Evolutionary conservation across 2,329 filamentous ascomycete species (phyloP).

Genomic region (Kalmusia sp.): DNA sequence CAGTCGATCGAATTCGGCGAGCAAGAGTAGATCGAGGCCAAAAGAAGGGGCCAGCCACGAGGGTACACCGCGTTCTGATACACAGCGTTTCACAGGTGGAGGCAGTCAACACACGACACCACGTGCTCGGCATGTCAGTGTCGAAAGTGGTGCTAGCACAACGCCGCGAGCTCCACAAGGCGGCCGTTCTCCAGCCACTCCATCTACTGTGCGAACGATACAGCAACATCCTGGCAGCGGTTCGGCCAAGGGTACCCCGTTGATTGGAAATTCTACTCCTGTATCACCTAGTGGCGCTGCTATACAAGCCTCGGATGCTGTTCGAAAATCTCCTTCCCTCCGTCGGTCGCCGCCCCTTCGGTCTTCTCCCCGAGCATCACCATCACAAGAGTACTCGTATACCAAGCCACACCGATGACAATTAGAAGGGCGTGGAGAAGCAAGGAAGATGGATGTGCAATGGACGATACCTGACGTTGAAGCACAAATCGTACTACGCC

Average conservation of each 20-base stretch:
- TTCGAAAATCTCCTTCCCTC: slow-evolving; percentile 36
- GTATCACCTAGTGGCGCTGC: slow-evolving; percentile 39
- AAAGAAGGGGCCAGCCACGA: slow-evolving; percentile 31
- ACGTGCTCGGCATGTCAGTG: slow-evolving; percentile 35
- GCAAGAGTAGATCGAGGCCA: slow-evolving; percentile 28
- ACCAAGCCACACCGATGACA: slow-evolving; percentile 38
- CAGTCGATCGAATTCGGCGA: slow-evolving; percentile 39
- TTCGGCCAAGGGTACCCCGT: slow-evolving; percentile 36
- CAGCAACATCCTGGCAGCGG: slow-evolving; percentile 35
- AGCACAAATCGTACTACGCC: slow-evolving; percentile 41
- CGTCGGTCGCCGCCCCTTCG: slow-evolving; percentile 41
- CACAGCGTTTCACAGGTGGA: slow-evolving; percentile 31
- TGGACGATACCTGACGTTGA: slow-evolving; percentile 43
- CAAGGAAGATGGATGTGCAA: slow-evolving; percentile 45
- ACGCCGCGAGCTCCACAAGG: slow-evolving; percentile 41
- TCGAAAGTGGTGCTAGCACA: slow-evolving; percentile 40
- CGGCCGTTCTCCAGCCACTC: slow-evolving; percentile 40
- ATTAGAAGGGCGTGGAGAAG: slow-evolving; percentile 38
- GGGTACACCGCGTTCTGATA: slow-evolving; percentile 32
- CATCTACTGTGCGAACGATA: slow-evolving; percentile 39
- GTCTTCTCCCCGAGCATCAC: slow-evolving; percentile 37
- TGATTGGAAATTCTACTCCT: slow-evolving; percentile 31
- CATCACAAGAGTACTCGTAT: slow-evolving; percentile 35
- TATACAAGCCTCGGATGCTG: slow-evolving; percentile 30
- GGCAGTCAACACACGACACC: slow-evolving; percentile 43